Evolutionary conservation across 768 basidiomycete species (phyloP), one percentile per base, ranked within the genome.

Genomic region (Amanita molliuscula): DNA sequence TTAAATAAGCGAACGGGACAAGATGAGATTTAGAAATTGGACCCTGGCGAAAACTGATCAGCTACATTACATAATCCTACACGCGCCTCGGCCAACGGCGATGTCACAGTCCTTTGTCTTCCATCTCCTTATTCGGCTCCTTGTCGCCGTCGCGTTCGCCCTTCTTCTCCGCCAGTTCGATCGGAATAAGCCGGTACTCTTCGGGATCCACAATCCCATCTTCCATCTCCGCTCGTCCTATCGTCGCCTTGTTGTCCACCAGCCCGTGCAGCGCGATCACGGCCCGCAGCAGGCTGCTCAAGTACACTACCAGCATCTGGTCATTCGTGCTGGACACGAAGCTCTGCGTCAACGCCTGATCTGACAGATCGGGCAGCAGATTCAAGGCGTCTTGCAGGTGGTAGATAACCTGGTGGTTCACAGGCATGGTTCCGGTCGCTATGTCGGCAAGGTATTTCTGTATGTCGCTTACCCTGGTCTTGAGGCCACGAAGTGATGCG

Each of bases 391-490:
- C 94, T 64, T 99, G 95, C 2, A 99, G 75, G 68, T 94, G 84
- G 62, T 97, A 95, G 7, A 93, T 71, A 62, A 99, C 91, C 65
- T 93, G 89, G 67, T 97, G 93, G 68, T 97, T 97, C 52, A 97
- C 82, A 1, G 92, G 91, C 75, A 96, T 78, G 47, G 72, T 72
- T 13, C 91, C 91, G 3, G 73, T 71, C 0, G 86, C 78, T 47
- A 97, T 89, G 51, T 87, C 80, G 28, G 70, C 72, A 40, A 99
- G 79, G 68, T 99, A 99, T 54, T 83, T 84, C 60, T 89, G 84
- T 55, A 99, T 78, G 61, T 98, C 95, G 33, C 75, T 62, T 31
- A 99, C 65, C 9, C 96, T 81, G 1, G 88, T 82, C 58, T 88
- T 84, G 2, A 99, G 80, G 3, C 94, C 94, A 33, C 84, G 85